Base-by-base conservation (phyloP, 495 filamentous ascomycete genomes). In the Xylaria telfairii region DNA sequence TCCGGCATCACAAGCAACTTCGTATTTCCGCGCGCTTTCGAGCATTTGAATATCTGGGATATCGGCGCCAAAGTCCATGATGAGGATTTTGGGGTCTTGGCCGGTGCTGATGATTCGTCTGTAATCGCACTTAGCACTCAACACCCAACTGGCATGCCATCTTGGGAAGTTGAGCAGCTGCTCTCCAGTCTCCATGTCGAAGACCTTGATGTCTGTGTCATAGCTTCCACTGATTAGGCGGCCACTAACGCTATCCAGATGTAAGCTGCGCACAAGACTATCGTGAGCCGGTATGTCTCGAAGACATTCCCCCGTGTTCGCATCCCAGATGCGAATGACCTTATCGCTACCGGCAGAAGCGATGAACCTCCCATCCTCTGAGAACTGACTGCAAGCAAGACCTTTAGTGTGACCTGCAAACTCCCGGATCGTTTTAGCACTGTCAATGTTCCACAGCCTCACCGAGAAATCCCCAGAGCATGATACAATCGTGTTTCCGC, bases 81-180 rank as follows among this genome's bases (percentile, higher is more conserved):
- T 90, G 28, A 98, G 83, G 39, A 93, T 92, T 72, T 95, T 90
- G 12, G 93, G 91, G 75, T 98, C 95, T 81, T 99, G 96, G 51
- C 93, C 95, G 0, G 96, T 97, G 67, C 92, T 93, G 54, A 99
- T 91, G 68, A 99, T 94, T 44, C 96, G 88, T 59, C 95, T 85
- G 78, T 98, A 98, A 79, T 99, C 96, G 41, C 92, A 92, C 82
- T 98, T 97, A 32, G 96, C 96, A 70, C 92, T 93, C 51, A 99
- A 81, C 74, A 98, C 96, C 96, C 96, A 98, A 75, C 93, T 97
- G 19, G 91, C 91, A 47, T 97, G 96, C 93, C 93, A 98, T 65
- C 92, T 90, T 21, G 92, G 91, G 71, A 97, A 92, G 69, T 92
- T 88, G 61, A 94, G 86, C 39, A 93, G 85, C 47, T 90, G 82